Conservation (phyloP, 331 rosid species). For the Telfairia occidentalis region DNA sequence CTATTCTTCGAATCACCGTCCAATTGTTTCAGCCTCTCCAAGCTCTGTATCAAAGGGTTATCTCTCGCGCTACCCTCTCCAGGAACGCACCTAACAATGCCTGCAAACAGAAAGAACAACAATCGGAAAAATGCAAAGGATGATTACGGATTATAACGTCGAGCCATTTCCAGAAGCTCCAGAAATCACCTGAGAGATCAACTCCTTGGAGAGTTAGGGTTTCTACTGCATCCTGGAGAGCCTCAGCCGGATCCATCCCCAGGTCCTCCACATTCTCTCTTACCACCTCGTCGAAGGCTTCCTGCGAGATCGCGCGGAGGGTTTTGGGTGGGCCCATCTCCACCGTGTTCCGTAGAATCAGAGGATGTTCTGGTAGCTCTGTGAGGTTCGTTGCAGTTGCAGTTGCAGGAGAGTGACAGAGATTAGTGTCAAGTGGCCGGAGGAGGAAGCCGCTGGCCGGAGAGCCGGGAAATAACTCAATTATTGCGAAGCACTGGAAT, state of each 20-base stretch:
- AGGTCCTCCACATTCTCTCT: constrained; percentile 81
- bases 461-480: background rate
- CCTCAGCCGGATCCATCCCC: constrained; percentile 81
- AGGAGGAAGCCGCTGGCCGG: background rate
- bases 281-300: constrained; percentile 72
- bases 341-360: constrained; percentile 8
- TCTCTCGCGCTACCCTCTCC: constrained; percentile 47
- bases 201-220: constrained; percentile 87
- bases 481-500: background rate
- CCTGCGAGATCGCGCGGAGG: constrained; percentile 70
- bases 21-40: constrained; percentile 41
- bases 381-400: too few relatives aligned
- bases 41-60: constrained; percentile 51
- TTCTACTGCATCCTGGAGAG: constrained; percentile 74
- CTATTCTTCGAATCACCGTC: constrained; percentile 14
- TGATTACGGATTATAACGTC: background rate
- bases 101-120: constrained; percentile 19
- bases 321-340: constrained; percentile 53
- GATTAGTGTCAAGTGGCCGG: background rate
- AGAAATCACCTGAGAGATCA: constrained; percentile 60
- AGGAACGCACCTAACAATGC: constrained; percentile 63
- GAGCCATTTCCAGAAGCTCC: background rate
- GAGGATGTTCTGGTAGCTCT: background rate
- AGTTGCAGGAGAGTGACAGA: background rate
- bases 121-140: background rate